Evolutionary conservation across 768 basidiomycete species (phyloP).

Genomic region (Phylloporus sp.): DNA sequence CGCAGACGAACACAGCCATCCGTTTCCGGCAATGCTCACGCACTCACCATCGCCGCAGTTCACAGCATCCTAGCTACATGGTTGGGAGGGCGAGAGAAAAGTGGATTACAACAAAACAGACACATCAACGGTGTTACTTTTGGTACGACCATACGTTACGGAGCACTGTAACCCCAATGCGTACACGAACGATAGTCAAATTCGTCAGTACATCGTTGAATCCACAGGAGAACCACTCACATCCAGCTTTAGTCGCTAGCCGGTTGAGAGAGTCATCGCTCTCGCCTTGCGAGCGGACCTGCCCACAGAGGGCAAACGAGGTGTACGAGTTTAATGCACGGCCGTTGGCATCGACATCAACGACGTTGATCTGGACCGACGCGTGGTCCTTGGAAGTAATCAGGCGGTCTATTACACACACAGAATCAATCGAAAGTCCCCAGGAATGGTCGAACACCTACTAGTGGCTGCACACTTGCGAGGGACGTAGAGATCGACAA

Average conservation of each 20-base stretch:
- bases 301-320: conserved; percentile 92
- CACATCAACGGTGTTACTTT: conserved; percentile 53
- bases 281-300: conserved; percentile 93
- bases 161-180: conserved; percentile 56
- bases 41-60: not conserved
- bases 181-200: not conserved
- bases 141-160: conserved; percentile 94
- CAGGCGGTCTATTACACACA: conserved; percentile 67
- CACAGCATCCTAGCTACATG: not conserved
- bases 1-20: conserved; percentile 14
- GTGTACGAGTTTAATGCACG: conserved; percentile 73
- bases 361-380: conserved; percentile 93
- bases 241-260: conserved; percentile 88
- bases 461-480: conserved; percentile 98
- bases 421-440: conserved; percentile 1
- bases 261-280: conserved; percentile 95
- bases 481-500: conserved; percentile 99
- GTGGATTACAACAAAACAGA: conserved; percentile 18
- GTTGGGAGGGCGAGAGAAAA: not conserved
- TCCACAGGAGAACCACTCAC: conserved; percentile 49
- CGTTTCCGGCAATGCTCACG: conserved; percentile 18
- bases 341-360: conserved; percentile 89
- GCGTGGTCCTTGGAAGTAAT: conserved; percentile 99
- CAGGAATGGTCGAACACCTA: conserved; percentile 39
- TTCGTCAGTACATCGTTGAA: conserved; percentile 7